Evolutionary conservation across 305 asterid genomes (phyloP), one percentile per base, ranked within the genome.

Genomic region (Galium porrigens): DNA sequence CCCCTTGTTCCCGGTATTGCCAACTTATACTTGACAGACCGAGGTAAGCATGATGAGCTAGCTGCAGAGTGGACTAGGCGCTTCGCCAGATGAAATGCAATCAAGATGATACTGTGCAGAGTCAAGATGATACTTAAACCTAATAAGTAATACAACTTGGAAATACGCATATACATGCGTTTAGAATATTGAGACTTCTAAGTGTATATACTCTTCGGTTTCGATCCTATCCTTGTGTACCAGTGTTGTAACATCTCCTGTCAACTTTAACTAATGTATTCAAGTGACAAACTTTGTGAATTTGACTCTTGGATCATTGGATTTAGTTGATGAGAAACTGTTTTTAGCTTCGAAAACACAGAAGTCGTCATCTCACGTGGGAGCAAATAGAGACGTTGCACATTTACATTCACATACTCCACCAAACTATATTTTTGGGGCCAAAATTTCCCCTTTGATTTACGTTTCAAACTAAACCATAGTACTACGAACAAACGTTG

Each of bases 11-110:
- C 87, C 6, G 90, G 89, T 52, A 78, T 89, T 27, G 94, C 91
- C 1, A 84, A 76, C 69, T 68, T 86, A 57, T 89, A 84, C 81
- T 74, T 84, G 78, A 77, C 77, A 6, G 91, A 89, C 71, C 80
- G 82, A 72, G 82, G 58, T n/a, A 87, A 80, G 73, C 95, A 89
- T 30, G 91, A 89, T 36, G 82, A 82, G 65, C 37, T 83, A 56
- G 95, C 96, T 62, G 76, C 84, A 12, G 85, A 89, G 74, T 87
- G 95, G 95, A 86, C 91, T 14, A 73, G 58, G 69, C 79, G 95
- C 18, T 85, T 89, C 63, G 94, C 96, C 49, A 85, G 73, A 81
- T 87, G 78, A 78, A 52, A 12, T 34, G 42, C 14, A 5, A 32
- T 22, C n/a, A 9, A 62, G 27, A 41, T 27, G 56, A 42, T 32